A percentile compares a stretch with the other conserved stretches of the same genome.
Conservation (phyloP, 495 filamentous ascomycete species). For the Ramalina intermedia region DNA sequence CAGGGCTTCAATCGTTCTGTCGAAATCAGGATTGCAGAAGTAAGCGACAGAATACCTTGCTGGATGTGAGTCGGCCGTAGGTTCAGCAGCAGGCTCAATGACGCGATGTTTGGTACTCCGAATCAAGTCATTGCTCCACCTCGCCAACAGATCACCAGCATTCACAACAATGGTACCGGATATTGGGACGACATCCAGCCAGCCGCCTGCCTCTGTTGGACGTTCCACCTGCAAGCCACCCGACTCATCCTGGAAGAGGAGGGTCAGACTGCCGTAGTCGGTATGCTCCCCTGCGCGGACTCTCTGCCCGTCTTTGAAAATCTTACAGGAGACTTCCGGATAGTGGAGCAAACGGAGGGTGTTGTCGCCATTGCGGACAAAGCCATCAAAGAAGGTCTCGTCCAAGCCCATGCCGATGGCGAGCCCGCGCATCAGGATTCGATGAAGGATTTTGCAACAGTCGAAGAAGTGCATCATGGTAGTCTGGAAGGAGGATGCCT, state of each 20-base stretch:
- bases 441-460: slow-evolving; percentile 59
- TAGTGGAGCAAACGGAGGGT: slow-evolving; percentile 85
- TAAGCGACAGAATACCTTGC: slow-evolving; percentile 45
- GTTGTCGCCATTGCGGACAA: slow-evolving; percentile 62
- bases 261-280: slow-evolving; percentile 78
- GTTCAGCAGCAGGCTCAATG: slow-evolving; percentile 53
- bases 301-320: slow-evolving; percentile 60
- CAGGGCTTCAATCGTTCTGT: slow-evolving; percentile 65
- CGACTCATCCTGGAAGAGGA: slow-evolving; percentile 74
- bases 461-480: slow-evolving; percentile 61
- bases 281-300: slow-evolving; percentile 77
- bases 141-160: slow-evolving; percentile 72
- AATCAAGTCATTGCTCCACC: slow-evolving; percentile 87
- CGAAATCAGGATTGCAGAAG: slow-evolving; percentile 86
- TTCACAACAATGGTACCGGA: slow-evolving; percentile 78
- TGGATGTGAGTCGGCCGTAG: slow-evolving; percentile 24
- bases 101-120: slow-evolving; percentile 82
- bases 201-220: slow-evolving; percentile 46
- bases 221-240: slow-evolving; percentile 78
- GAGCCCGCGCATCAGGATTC: slow-evolving; percentile 74
- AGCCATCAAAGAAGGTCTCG: slow-evolving; percentile 62
- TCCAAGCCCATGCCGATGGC: slow-evolving; percentile 69
- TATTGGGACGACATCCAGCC: slow-evolving; percentile 74
- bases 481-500: slow-evolving; percentile 50
- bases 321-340: slow-evolving; percentile 48